Evolutionary conservation across 2,329 filamentous ascomycete species (phyloP).

Genomic region (Colletotrichum euphorbiae): DNA sequence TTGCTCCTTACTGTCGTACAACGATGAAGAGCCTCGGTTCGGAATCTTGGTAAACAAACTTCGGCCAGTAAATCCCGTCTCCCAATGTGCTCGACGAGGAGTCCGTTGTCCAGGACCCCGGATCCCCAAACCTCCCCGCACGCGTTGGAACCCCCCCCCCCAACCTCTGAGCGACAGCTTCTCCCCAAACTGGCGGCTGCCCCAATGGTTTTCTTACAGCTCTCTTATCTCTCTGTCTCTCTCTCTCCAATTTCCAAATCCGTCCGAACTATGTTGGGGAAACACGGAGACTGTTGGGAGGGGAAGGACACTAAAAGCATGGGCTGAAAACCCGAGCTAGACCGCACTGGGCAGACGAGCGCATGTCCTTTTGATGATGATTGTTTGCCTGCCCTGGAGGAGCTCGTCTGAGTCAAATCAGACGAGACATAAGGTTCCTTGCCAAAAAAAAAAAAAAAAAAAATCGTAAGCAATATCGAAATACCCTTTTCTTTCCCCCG

Average conservation of each 20-base stretch:
- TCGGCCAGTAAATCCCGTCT: neutral
- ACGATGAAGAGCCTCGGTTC: neutral
- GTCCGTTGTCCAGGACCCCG: neutral
- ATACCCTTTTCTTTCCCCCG: neutral
- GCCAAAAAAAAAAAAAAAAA: no score
- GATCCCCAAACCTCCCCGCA: slow-evolving; percentile 37
- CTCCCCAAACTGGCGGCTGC: neutral
- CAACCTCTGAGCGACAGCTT: neutral
- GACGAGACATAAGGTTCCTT: neutral
- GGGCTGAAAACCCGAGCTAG: slow-evolving; percentile 1
- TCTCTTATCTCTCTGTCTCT: no score
- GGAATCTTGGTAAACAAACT: neutral
- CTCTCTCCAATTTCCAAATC: slow-evolving; percentile 23
- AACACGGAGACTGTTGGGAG: slow-evolving; percentile 25
- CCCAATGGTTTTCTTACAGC: slow-evolving; percentile 10
- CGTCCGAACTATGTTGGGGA: slow-evolving; percentile 34
- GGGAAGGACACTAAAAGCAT: neutral
- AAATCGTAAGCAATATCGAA: no score
- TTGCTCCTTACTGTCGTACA: no score
- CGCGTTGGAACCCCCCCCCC: slow-evolving; percentile 24
- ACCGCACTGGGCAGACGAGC: slow-evolving; percentile 20
- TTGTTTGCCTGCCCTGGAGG: neutral
- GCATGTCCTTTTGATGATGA: neutral
- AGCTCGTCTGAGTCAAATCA: neutral
- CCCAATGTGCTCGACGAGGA: slow-evolving; percentile 7